Evolutionary conservation across 495 filamentous ascomycete genomes (phyloP).

Genomic region (Daldinia bambusicola): DNA sequence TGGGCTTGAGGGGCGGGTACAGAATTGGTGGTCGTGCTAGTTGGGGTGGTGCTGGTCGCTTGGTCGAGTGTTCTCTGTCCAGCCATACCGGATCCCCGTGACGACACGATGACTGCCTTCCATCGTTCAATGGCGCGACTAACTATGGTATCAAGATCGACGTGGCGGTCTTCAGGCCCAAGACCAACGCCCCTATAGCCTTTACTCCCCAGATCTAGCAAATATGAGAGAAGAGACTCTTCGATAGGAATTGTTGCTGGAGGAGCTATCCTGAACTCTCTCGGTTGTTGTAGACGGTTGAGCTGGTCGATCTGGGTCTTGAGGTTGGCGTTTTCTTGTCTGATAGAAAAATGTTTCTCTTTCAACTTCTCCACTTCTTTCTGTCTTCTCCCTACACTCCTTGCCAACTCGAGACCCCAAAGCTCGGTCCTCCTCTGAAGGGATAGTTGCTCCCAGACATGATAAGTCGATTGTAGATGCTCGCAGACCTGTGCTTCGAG

Average conservation of each 20-base stretch:
- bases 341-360: conserved; percentile 67
- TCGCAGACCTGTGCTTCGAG: conserved; percentile 70
- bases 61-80: conserved; percentile 50
- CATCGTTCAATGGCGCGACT: conserved; percentile 61
- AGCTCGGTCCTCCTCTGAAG: conserved; percentile 66
- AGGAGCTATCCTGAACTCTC: conserved; percentile 74
- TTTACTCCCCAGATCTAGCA: conserved; percentile 49
- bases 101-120: conserved; percentile 61
- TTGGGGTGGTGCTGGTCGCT: conserved; percentile 29
- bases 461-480: conserved; percentile 76
- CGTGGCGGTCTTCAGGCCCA: conserved; percentile 54
- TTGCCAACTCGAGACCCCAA: conserved; percentile 83
- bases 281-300: conserved; percentile 72
- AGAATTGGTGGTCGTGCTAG: conserved; percentile 29
- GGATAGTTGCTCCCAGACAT: conserved; percentile 72
- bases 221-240: conserved; percentile 51
- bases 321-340: conserved; percentile 78
- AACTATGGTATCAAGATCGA: conserved; percentile 58
- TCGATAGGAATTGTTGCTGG: conserved; percentile 70
- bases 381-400: conserved; percentile 73
- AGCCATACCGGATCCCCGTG: conserved; percentile 51
- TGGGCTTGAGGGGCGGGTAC: conserved; percentile 15
- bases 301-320: conserved; percentile 75
- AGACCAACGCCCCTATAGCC: conserved; percentile 50
- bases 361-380: conserved; percentile 72